Conservation (phyloP, 768 basidiomycete species). For the Pholiota microspora region DNA sequence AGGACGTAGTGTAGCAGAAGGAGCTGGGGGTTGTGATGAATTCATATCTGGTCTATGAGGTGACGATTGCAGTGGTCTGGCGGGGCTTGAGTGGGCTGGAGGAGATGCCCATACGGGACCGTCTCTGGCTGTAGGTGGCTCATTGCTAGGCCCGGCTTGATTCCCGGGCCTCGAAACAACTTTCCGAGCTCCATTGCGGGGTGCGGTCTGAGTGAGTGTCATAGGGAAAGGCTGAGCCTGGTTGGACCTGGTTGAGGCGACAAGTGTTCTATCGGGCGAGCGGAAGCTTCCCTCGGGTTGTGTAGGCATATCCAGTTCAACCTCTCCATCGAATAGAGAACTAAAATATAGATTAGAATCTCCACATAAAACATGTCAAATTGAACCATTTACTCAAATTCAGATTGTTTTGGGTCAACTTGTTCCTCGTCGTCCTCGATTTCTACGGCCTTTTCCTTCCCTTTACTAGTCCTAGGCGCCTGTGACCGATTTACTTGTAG, state of each 20-base stretch:
- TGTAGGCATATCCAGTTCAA: conserved; percentile 2
- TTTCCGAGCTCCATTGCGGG: not conserved
- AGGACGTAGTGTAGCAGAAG: not conserved
- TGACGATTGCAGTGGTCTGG: not conserved
- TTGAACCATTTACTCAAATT: not conserved
- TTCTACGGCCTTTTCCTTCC: conserved; percentile 5
- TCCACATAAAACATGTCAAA: not conserved
- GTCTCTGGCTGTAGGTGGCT: not conserved
- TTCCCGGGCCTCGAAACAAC: not conserved
- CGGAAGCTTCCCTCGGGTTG: conserved; percentile 3
- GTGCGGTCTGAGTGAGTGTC: conserved; percentile 8
- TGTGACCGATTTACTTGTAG: not conserved
- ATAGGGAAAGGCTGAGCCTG: conserved; percentile 13
- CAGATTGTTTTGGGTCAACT: conserved; percentile 5
- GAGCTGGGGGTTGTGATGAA: not conserved
- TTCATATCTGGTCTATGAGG: not conserved
- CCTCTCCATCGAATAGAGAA: conserved; percentile 1
- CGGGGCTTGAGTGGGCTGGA: not conserved
- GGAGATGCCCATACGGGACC: not conserved
- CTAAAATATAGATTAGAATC: not conserved
- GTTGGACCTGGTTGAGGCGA: not conserved
- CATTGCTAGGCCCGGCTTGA: not conserved
- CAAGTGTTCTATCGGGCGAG: conserved; percentile 16
- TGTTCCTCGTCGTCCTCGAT: conserved; percentile 9
- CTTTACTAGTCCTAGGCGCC: not conserved